Evolutionary conservation across 2,329 filamentous ascomycete species (phyloP).

Genomic region (Aspergillus ochraceus): DNA sequence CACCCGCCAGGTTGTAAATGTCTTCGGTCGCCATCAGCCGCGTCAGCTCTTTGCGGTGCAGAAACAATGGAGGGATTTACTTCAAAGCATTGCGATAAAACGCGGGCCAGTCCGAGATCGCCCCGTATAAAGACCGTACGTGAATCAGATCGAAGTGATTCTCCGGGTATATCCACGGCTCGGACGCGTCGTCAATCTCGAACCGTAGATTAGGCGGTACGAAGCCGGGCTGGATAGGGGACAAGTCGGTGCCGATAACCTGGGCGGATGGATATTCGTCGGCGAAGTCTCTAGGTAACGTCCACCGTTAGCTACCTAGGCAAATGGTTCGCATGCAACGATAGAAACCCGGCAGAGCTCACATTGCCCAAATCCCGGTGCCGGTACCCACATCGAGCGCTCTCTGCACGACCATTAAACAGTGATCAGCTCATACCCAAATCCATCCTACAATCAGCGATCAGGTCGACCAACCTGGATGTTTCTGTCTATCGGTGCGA

Average conservation of each 20-base stretch:
- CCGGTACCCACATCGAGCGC: conserved; percentile 26
- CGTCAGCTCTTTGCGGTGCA: neutral
- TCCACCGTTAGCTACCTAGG: neutral
- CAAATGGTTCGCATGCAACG: neutral
- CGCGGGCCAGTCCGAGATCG: conserved; percentile 20
- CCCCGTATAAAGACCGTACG: conserved; percentile 27
- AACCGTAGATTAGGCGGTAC: conserved; percentile 70
- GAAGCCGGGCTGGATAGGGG: conserved; percentile 60
- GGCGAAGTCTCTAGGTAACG: conserved; percentile 26
- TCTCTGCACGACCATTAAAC: conserved; percentile 7
- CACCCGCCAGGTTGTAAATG: conserved; percentile 25
- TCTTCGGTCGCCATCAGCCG: conserved; percentile 7
- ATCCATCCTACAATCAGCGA: neutral
- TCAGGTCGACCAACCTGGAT: conserved; percentile 14
- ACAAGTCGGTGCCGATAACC: conserved; percentile 64
- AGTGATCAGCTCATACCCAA: neutral
- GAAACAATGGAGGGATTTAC: conserved; percentile 6
- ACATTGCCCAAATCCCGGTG: conserved; percentile 25
- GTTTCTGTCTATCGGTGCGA: conserved; percentile 17
- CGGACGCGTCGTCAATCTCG: conserved; percentile 64
- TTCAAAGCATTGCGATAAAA: conserved; percentile 22
- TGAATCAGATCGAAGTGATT: conserved; percentile 57
- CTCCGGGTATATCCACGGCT: conserved; percentile 55
- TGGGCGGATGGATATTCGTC: conserved; percentile 51
- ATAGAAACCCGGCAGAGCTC: neutral